Percentiles rank a stretch among this genome's conserved stretches.
Evolutionary conservation across 176 grass and related monocot species (phyloP).

Genomic region (Paspalum notatum): DNA sequence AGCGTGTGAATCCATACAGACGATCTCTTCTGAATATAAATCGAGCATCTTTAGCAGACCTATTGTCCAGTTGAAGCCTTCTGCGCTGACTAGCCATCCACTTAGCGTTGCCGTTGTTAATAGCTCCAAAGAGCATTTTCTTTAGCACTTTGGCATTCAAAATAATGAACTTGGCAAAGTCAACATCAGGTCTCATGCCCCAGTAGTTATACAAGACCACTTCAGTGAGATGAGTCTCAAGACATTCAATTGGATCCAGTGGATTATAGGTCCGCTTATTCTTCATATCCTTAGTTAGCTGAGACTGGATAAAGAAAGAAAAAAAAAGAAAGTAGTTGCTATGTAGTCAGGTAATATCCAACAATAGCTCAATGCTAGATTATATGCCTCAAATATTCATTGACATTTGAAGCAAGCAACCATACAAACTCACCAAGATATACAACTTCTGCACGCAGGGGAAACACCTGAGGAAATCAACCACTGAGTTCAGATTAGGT

Average conservation of each 20-base stretch:
- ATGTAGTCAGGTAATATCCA: background rate
- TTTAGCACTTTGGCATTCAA: slow-evolving; percentile 9
- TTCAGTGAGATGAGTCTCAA: slow-evolving; percentile 1
- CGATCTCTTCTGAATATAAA: background rate
- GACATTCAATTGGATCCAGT: slow-evolving; percentile 13
- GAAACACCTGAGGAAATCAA: background rate
- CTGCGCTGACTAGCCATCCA: slow-evolving; percentile 24
- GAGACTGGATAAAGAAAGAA: background rate
- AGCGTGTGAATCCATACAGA: background rate
- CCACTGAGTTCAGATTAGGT: slow-evolving; percentile 8
- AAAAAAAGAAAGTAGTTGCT: background rate
- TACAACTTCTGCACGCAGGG: slow-evolving; percentile 22
- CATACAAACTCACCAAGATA: background rate
- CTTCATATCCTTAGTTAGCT: background rate
- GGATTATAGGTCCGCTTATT: background rate
- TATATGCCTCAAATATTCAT: background rate
- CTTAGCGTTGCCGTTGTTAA: background rate
- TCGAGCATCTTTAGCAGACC: slow-evolving; percentile 1
- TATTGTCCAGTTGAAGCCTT: background rate
- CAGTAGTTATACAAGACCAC: background rate
- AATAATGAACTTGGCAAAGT: slow-evolving; percentile 43
- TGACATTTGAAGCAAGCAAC: background rate
- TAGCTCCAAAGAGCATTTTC: background rate
- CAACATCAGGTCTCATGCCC: background rate
- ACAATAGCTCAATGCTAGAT: background rate